phyloP scores from a whole-genome alignment of 2,329 filamentous ascomycete genomes.

The Sporothrix inflata region DNA sequence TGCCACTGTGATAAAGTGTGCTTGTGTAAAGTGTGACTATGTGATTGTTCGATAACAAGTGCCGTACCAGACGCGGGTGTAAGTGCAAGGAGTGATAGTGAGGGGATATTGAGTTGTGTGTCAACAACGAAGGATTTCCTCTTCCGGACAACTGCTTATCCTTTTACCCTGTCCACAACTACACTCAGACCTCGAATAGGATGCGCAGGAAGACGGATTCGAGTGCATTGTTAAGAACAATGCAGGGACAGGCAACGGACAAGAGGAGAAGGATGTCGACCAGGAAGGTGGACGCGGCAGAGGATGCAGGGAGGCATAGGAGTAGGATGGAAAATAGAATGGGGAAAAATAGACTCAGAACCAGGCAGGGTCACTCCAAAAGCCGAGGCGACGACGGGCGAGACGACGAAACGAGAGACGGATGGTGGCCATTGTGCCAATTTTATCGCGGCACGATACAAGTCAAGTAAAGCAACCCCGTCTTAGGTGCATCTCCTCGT shows the following conservation, averaged over 20 bases:
- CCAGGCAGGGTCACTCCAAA: not conserved
- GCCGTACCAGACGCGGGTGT: not conserved
- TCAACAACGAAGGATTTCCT: not conserved
- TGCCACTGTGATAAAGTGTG: not conserved
- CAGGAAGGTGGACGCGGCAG: not conserved
- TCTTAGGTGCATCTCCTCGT: not conserved
- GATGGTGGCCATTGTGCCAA: not conserved
- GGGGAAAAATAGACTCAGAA: not conserved
- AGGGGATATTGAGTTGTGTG: not conserved
- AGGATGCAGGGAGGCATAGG: not conserved
- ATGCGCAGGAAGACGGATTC: not conserved
- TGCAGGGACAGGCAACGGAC: not conserved
- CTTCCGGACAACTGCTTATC: not conserved
- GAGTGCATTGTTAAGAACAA: not conserved
- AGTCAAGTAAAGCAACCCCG: not conserved
- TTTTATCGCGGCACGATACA: not conserved
- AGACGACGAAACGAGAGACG: not conserved
- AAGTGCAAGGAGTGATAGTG: not conserved
- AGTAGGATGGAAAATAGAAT: not conserved
- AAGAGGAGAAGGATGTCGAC: not conserved
- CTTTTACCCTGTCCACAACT: not conserved
- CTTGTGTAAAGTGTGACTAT: not conserved
- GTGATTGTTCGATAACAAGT: conserved; percentile 4
- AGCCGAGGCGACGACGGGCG: not conserved
- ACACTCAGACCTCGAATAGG: not conserved